Evolutionary conservation across 192 early-diverging fungal genomes (phyloP).

Genomic region (Umbelopsis sp.): DNA sequence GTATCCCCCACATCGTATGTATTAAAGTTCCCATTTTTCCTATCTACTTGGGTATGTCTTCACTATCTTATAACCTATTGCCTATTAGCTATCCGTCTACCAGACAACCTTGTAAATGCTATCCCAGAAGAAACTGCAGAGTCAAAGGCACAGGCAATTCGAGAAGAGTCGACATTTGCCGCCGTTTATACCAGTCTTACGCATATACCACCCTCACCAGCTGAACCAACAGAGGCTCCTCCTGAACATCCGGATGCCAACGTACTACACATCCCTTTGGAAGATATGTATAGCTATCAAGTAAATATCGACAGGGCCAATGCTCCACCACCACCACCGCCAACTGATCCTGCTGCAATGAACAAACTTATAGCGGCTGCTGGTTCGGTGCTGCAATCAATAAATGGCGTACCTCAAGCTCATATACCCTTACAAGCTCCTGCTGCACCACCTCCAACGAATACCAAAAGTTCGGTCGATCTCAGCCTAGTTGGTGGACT

Average conservation of each 20-base stretch:
- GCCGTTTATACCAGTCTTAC: slow-evolving; percentile 20
- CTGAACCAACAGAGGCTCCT: slow-evolving; percentile 22
- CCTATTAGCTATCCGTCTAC: background rate
- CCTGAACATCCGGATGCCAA: background rate
- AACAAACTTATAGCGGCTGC: background rate
- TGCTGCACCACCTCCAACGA: slow-evolving; percentile 2
- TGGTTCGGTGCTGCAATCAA: background rate
- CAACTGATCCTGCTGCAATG: background rate
- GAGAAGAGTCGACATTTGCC: slow-evolving; percentile 21
- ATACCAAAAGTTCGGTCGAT: background rate
- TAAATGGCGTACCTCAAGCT: background rate
- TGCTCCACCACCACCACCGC: background rate
- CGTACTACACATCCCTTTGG: background rate
- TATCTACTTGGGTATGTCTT: background rate
- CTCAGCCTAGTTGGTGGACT: slow-evolving; percentile 2
- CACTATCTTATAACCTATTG: background rate
- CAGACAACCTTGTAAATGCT: background rate
- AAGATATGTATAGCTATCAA: background rate
- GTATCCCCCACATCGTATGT: background rate
- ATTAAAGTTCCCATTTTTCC: background rate
- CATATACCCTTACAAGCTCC: background rate
- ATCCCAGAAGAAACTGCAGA: slow-evolving; percentile 3
- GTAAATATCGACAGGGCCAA: background rate
- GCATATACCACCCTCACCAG: slow-evolving; percentile 24
- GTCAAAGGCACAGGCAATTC: slow-evolving; percentile 17